Evolutionary conservation across 1,284 basidiomycete species (phyloP).

Genomic region (Sanguinoderma infundibulare): DNA sequence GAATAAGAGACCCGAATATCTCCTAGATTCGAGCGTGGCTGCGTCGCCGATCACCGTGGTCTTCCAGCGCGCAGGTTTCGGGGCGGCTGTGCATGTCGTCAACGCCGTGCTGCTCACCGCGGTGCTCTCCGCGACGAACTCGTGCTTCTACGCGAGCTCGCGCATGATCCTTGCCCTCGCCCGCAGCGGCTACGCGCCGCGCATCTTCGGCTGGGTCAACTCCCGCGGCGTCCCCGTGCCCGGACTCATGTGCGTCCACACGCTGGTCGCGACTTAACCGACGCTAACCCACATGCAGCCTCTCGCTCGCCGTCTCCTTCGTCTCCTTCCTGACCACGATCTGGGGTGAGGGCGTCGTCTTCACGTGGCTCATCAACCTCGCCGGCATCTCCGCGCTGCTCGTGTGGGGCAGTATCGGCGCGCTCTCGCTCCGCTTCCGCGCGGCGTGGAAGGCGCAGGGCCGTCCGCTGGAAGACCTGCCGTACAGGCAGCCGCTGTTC

Average conservation of each 20-base stretch:
- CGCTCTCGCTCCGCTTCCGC: constrained; percentile 56
- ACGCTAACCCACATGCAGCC: constrained; percentile 34
- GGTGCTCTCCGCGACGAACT: constrained; percentile 63
- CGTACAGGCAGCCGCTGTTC: constrained; percentile 52
- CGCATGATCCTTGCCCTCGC: constrained; percentile 85
- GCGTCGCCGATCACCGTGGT: constrained; percentile 64
- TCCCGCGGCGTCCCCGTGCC: constrained; percentile 66
- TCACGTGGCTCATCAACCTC: constrained; percentile 67
- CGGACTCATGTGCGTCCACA: constrained; percentile 44
- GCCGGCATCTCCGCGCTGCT: constrained; percentile 73
- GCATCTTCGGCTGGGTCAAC: constrained; percentile 69
- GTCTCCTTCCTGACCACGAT: constrained; percentile 59
- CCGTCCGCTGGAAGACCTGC: constrained; percentile 45
- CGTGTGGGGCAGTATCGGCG: constrained; percentile 64
- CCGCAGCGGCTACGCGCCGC: constrained; percentile 78
- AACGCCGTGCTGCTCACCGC: constrained; percentile 70
- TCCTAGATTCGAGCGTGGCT: constrained; percentile 47
- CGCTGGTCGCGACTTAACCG: constrained; percentile 7
- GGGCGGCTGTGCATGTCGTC: constrained; percentile 57
- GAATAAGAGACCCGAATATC: not conserved
- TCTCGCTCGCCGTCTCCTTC: constrained; percentile 49
- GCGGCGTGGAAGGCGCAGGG: constrained; percentile 47
- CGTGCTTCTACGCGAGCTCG: constrained; percentile 78
- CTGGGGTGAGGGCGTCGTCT: constrained; percentile 58
- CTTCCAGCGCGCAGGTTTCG: constrained; percentile 60